These are phyloP conservation scores for Aspergillus ochraceus DNA, from an alignment of 2,329 filamentous ascomycete species.

Conservation along the genomic window DNA sequence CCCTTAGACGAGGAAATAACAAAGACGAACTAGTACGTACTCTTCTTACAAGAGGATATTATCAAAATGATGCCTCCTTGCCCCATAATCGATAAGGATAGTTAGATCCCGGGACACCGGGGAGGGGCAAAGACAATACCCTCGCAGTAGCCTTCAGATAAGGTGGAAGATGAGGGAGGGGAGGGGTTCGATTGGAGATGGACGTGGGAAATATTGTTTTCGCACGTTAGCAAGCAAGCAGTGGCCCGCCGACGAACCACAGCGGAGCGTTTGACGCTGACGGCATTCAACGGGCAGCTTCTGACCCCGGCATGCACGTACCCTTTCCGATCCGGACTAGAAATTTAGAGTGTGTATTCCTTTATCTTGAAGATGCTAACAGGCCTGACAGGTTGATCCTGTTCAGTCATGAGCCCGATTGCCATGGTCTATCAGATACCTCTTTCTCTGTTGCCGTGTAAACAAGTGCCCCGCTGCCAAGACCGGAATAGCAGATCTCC, in stretches of 20 bases:
- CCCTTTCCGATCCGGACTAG: background rate
- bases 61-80: background rate
- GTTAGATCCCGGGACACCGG: background rate
- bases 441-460: background rate
- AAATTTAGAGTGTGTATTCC: background rate
- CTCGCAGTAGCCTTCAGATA: background rate
- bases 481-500: background rate
- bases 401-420: background rate
- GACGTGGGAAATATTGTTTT: background rate
- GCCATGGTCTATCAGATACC: background rate
- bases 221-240: background rate
- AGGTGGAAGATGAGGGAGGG: background rate
- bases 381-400: background rate
- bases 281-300: background rate
- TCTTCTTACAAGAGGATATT: background rate
- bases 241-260: background rate
- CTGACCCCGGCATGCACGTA: background rate
- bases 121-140: background rate
- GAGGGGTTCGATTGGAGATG: background rate
- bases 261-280: background rate
- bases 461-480: background rate
- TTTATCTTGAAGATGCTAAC: background rate
- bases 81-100: background rate
- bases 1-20: background rate
- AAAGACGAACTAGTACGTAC: background rate